Evolutionary conservation across 495 filamentous ascomycete species (phyloP).

Genomic region (Glonium stellatum): DNA sequence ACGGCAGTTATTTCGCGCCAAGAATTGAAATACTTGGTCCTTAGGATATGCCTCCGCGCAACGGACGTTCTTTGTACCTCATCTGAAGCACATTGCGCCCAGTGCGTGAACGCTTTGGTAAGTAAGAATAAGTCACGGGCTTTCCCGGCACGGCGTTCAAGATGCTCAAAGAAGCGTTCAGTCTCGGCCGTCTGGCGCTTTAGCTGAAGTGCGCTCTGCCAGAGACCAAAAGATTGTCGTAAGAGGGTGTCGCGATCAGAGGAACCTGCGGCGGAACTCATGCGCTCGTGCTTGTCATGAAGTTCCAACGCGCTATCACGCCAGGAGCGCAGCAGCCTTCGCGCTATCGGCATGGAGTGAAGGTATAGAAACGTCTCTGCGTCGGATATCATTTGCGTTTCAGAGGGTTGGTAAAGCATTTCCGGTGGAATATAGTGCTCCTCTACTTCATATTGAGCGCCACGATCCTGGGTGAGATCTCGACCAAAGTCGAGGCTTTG

Average conservation of each 20-base stretch:
- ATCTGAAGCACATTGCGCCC: constrained; percentile 57
- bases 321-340: constrained; percentile 14
- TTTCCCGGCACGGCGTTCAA: constrained; percentile 54
- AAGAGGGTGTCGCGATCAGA: constrained; percentile 50
- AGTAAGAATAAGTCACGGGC: constrained; percentile 61
- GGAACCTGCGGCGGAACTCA: constrained; percentile 45
- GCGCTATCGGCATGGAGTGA: neutral
- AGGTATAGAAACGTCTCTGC: constrained; percentile 54
- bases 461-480: constrained; percentile 16
- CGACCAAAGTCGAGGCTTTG: constrained; percentile 8
- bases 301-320: constrained; percentile 37
- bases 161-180: constrained; percentile 53
- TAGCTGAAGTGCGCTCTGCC: constrained; percentile 46
- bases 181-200: constrained; percentile 46
- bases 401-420: constrained; percentile 46
- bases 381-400: constrained; percentile 51
- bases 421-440: constrained; percentile 33
- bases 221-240: constrained; percentile 51
- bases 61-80: constrained; percentile 51
- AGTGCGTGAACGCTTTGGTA: constrained; percentile 67
- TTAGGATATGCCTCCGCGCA: constrained; percentile 61
- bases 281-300: constrained; percentile 40
- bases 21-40: constrained; percentile 66
- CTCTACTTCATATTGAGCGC: constrained; percentile 29
- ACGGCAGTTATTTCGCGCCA: constrained; percentile 69